phyloP scores from a whole-genome alignment of 805 yeast genomes.

The Candida saitoana region DNA sequence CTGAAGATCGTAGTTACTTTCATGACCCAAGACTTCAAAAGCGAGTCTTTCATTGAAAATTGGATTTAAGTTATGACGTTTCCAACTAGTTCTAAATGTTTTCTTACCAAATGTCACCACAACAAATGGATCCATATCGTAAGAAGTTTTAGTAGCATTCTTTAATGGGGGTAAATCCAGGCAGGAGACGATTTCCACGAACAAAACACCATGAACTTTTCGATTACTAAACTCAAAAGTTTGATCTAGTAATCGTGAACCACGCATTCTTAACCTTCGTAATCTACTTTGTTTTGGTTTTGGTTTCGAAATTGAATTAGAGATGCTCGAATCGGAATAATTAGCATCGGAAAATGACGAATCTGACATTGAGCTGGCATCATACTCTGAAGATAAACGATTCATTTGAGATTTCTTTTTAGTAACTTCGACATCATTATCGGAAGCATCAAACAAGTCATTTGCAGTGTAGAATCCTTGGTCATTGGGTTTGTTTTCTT shows the following conservation, averaged over 20 bases:
- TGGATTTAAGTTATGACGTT: constrained; percentile 79
- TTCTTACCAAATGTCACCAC: constrained; percentile 86
- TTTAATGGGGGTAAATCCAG: constrained; percentile 74
- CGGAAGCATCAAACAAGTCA: constrained; percentile 24
- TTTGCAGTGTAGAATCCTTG: constrained; percentile 37
- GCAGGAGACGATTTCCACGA: constrained; percentile 71
- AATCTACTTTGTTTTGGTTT: constrained; percentile 1
- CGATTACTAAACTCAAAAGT: constrained; percentile 37
- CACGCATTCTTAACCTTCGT: not conserved
- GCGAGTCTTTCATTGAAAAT: constrained; percentile 75
- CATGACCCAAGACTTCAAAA: constrained; percentile 69
- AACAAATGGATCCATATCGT: constrained; percentile 96
- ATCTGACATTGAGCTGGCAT: constrained; percentile 18
- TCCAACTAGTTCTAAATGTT: constrained; percentile 81
- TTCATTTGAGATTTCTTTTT: constrained; percentile 4
- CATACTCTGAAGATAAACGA: constrained; percentile 8
- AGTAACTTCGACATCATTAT: constrained; percentile 22
- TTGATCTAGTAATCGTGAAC: not conserved
- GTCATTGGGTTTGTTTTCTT: constrained; percentile 23
- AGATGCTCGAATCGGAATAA: not conserved
- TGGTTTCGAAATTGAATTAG: constrained; percentile 7
- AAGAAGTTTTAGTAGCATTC: constrained; percentile 68
- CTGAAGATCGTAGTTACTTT: constrained; percentile 58
- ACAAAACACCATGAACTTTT: constrained; percentile 62
- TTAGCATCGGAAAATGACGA: constrained; percentile 11